Conservation (phyloP, 1,284 basidiomycete genomes). For the Apiotrichum porosum region DNA sequence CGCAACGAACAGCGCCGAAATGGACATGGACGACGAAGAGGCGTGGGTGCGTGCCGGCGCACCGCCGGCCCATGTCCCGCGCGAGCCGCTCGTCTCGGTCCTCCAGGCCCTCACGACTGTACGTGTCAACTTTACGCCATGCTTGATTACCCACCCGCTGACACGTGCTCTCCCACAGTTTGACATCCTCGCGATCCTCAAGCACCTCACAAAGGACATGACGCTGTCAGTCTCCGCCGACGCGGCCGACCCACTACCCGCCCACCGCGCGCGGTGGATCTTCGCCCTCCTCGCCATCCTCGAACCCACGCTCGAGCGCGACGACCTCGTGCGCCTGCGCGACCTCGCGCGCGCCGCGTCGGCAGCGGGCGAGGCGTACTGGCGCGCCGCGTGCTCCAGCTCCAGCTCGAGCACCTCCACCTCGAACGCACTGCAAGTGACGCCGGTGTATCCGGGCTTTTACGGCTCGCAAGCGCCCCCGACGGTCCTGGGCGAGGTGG, state of each 20-base stretch:
- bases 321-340: conserved; percentile 72
- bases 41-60: conserved; percentile 1
- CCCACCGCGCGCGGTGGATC: conserved; percentile 73
- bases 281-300: conserved; percentile 71
- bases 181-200: conserved; percentile 22
- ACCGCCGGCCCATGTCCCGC: neutral
- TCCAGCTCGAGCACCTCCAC: too few relatives aligned
- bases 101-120: conserved; percentile 29
- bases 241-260: conserved; percentile 51
- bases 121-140: conserved; percentile 15
- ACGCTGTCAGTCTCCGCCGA: neutral
- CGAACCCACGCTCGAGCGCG: conserved; percentile 66
- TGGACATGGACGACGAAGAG: conserved; percentile 4
- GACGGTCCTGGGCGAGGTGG: conserved; percentile 1
- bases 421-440: neutral
- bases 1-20: conserved; percentile 7
- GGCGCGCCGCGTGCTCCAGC: neutral
- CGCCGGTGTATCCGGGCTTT: conserved; percentile 10
- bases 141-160: too few relatives aligned
- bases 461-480: conserved; percentile 9
- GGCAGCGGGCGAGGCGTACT: neutral
- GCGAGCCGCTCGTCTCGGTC: conserved; percentile 34
- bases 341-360: conserved; percentile 59
- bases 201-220: conserved; percentile 15
- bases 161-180: conserved; percentile 15